Evolutionary conservation across 2,329 filamentous ascomycete genomes (phyloP).

Genomic region (Apiospora koreana): DNA sequence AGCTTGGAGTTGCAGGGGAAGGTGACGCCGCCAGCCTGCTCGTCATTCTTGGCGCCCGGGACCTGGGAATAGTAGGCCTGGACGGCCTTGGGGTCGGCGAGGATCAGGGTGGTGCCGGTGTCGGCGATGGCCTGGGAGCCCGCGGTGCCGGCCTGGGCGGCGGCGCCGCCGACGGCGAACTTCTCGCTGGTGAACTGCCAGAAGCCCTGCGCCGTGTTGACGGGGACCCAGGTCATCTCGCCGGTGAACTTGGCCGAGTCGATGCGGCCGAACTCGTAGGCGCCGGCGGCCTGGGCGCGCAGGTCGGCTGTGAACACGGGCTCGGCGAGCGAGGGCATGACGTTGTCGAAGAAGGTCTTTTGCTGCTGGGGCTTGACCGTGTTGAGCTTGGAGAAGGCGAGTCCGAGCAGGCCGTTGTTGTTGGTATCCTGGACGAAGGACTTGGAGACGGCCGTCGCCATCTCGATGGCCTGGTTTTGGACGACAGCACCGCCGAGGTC

Average conservation of each 20-base stretch:
- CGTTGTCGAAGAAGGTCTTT: slow-evolving; percentile 38
- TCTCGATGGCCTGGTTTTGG: slow-evolving; percentile 32
- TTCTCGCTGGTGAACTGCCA: slow-evolving; percentile 38
- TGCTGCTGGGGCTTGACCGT: slow-evolving; percentile 30
- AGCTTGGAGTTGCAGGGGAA: slow-evolving; percentile 48
- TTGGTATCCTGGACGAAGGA: slow-evolving; percentile 33
- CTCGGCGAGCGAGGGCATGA: slow-evolving; percentile 28
- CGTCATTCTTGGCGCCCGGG: slow-evolving; percentile 41
- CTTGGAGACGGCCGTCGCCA: slow-evolving; percentile 30
- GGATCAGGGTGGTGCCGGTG: slow-evolving; percentile 64
- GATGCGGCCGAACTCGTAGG: slow-evolving; percentile 41
- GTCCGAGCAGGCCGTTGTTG: slow-evolving; percentile 34
- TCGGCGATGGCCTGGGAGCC: slow-evolving; percentile 53
- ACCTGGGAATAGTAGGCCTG: slow-evolving; percentile 51
- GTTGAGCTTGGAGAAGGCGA: slow-evolving; percentile 35
- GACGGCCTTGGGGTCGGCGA: slow-evolving; percentile 56
- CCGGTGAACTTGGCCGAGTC: slow-evolving; percentile 36
- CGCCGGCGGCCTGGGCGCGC: slow-evolving; percentile 31
- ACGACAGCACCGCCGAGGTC: slow-evolving; percentile 34
- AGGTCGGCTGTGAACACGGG: slow-evolving; percentile 38
- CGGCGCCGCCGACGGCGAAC: slow-evolving; percentile 31
- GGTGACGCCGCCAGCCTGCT: slow-evolving; percentile 43
- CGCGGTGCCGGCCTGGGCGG: slow-evolving; percentile 34
- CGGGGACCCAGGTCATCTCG: slow-evolving; percentile 32
- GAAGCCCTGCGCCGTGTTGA: slow-evolving; percentile 36